These are phyloP conservation scores for Saccharata proteae DNA, from an alignment of 2,329 filamentous ascomycete species.

Conservation along the genomic window DNA sequence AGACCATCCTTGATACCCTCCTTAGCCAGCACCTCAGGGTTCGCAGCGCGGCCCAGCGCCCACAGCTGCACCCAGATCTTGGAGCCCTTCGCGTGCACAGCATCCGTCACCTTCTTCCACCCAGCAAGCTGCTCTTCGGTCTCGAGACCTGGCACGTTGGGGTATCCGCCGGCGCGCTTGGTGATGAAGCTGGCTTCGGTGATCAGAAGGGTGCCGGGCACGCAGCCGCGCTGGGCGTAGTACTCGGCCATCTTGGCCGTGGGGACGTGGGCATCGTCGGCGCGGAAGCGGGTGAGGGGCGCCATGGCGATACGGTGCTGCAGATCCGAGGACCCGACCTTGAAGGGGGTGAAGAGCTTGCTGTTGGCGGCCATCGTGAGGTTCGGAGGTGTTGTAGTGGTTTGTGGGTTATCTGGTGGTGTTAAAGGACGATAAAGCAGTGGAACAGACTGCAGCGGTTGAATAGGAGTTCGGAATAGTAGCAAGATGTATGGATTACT, in stretches of 20 bases:
- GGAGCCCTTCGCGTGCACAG: conserved; percentile 50
- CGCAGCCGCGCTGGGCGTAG: conserved; percentile 18
- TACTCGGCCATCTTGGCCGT: conserved; percentile 24
- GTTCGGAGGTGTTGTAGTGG: not conserved
- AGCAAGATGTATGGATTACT: too few relatives aligned
- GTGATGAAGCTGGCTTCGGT: conserved; percentile 25
- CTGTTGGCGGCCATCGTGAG: conserved; percentile 7
- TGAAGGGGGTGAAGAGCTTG: conserved; percentile 18
- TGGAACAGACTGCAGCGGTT: not conserved
- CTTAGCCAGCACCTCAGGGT: conserved; percentile 21
- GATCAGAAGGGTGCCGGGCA: conserved; percentile 21
- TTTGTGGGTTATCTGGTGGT: not conserved
- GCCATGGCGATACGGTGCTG: conserved; percentile 18
- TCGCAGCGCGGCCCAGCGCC: conserved; percentile 45
- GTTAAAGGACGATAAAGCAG: not conserved
- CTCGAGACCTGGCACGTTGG: conserved; percentile 19
- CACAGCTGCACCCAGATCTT: conserved; percentile 53
- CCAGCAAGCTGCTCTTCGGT: conserved; percentile 40
- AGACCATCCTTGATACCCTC: conserved; percentile 15
- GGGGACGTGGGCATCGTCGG: conserved; percentile 36
- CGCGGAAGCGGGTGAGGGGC: conserved; percentile 27
- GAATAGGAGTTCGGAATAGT: not conserved
- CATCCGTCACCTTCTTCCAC: conserved; percentile 50
- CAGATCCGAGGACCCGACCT: conserved; percentile 16
- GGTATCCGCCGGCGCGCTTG: conserved; percentile 15